Percentiles rank a stretch among this genome's conserved stretches.
phyloP scores from a whole-genome alignment of 2,329 filamentous ascomycete genomes.

The Fusarium sp. region DNA sequence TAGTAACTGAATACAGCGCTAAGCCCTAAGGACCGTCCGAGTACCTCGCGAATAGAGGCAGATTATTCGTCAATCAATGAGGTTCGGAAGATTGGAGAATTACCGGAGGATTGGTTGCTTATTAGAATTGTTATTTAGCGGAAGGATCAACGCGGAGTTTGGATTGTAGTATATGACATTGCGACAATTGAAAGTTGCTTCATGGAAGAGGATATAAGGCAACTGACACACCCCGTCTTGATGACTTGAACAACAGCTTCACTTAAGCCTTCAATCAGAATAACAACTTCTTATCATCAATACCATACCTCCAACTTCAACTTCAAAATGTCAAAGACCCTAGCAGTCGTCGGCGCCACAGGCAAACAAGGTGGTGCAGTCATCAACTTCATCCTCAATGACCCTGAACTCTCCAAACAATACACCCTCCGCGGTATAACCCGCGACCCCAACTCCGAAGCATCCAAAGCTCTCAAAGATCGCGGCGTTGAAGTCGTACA shows the following conservation, averaged over 20 bases:
- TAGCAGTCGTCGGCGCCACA: conserved; percentile 64
- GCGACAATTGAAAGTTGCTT: not conserved
- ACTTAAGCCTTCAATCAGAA: not conserved
- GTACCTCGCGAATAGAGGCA: not conserved
- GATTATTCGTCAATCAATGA: not conserved
- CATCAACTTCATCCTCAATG: conserved; percentile 57
- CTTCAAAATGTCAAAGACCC: conserved; percentile 48
- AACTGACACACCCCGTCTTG: not conserved
- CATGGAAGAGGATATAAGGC: conserved; percentile 5
- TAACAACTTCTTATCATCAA: not conserved
- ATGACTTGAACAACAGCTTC: not conserved
- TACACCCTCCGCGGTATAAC: conserved; percentile 64
- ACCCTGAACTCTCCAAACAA: conserved; percentile 56
- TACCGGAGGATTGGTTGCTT: conserved; percentile 3
- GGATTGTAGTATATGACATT: not conserved
- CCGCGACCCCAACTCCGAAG: conserved; percentile 55
- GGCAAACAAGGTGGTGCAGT: conserved; percentile 64
- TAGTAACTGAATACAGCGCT: conserved; percentile 6
- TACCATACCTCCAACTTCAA: not conserved
- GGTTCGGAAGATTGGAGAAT: not conserved
- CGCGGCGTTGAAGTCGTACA: conserved; percentile 51
- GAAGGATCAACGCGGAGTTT: not conserved
- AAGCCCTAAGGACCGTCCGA: conserved; percentile 1
- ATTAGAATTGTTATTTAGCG: not conserved
- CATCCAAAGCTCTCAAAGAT: conserved; percentile 47